Conservation (phyloP, 768 basidiomycete species). For the Agaricus bisporus region DNA sequence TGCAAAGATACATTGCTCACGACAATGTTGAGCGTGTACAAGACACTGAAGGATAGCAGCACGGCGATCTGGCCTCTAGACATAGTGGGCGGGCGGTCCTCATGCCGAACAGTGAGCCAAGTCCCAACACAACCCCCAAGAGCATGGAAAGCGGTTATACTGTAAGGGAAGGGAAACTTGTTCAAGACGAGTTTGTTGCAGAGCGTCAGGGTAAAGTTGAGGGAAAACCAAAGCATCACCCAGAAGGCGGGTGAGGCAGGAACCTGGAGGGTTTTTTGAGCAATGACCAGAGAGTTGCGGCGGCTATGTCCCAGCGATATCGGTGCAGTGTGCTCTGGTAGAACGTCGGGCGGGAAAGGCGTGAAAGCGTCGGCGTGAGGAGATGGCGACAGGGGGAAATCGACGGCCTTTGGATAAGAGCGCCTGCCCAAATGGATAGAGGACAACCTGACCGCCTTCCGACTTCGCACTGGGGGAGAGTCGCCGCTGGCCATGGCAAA, state of each 20-base stretch:
- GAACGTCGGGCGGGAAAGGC: not conserved
- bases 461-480: not conserved
- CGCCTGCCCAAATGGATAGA: conserved; percentile 1
- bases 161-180: conserved; percentile 93
- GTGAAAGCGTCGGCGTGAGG: not conserved
- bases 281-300: not conserved
- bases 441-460: not conserved
- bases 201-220: conserved; percentile 89
- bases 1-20: conserved; percentile 89
- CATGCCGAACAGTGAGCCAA: conserved; percentile 45
- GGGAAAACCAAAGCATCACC: conserved; percentile 79
- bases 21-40: conserved; percentile 93
- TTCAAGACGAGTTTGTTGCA: conserved; percentile 94
- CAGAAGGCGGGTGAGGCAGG: conserved; percentile 35
- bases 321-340: conserved; percentile 4
- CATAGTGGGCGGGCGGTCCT: conserved; percentile 20
- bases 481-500: not conserved
- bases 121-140: conserved; percentile 82
- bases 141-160: conserved; percentile 88
- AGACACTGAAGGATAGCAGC: conserved; percentile 74
- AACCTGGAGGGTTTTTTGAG: not conserved
- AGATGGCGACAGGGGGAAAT: no score
- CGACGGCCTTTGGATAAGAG: conserved; percentile 3
- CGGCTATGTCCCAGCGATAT: not conserved
- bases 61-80: conserved; percentile 52